Percentiles rank a stretch among this genome's conserved stretches.
These are phyloP conservation scores for Mucor sp. DNA, from an alignment of 371 early-diverging fungal genomes.

Conservation along the genomic window DNA sequence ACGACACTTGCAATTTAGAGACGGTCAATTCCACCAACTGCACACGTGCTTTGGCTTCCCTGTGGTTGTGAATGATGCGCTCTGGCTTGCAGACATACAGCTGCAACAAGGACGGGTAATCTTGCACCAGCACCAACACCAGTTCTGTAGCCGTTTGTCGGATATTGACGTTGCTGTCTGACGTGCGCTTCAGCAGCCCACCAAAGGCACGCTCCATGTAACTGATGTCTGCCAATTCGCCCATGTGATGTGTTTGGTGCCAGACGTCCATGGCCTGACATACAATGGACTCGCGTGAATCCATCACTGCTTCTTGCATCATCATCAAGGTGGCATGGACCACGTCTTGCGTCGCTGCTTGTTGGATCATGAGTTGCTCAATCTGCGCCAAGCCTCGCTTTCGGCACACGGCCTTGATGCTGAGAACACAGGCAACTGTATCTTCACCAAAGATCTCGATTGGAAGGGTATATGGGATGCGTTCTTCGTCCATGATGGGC, in stretches of 20 bases:
- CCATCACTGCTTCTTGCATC: constrained; percentile 62
- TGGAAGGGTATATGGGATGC: constrained; percentile 45
- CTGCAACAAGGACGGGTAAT: constrained; percentile 53
- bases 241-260: constrained; percentile 46
- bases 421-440: constrained; percentile 52
- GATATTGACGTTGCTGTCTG: constrained; percentile 65
- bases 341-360: constrained; percentile 24
- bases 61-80: constrained; percentile 39
- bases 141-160: constrained; percentile 50
- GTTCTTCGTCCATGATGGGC: constrained; percentile 55
- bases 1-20: constrained; percentile 34
- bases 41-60: constrained; percentile 43
- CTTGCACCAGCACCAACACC: constrained; percentile 56
- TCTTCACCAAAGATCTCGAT: constrained; percentile 56
- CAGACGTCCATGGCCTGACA: constrained; percentile 54
- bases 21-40: constrained; percentile 60
- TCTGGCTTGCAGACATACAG: constrained; percentile 52
- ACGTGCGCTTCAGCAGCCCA: constrained; percentile 57
- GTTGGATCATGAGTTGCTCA: constrained; percentile 25
- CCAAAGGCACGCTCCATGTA: constrained; percentile 56
- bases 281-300: constrained; percentile 64
- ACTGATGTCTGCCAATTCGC: constrained; percentile 29
- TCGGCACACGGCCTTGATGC: constrained; percentile 53
- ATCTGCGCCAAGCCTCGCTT: constrained; percentile 52
- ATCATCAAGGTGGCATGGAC: constrained; percentile 62